A percentile compares a stretch with the other conserved stretches of the same genome.
Evolutionary conservation across 2,329 filamentous ascomycete species (phyloP).

Genomic region (Mycosphaerella sp.): DNA sequence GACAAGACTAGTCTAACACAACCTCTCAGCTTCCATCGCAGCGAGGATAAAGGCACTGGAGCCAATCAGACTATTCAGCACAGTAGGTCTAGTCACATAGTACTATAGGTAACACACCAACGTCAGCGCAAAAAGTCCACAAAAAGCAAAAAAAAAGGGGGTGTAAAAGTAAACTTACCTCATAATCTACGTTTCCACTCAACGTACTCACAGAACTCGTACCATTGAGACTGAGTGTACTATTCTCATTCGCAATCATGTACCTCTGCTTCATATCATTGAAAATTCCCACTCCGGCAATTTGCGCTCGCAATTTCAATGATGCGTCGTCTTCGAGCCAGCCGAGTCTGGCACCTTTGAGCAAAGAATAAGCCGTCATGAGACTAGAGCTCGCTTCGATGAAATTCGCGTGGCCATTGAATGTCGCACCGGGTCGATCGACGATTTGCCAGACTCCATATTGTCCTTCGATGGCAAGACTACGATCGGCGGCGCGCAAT

Average conservation of each 20-base stretch:
- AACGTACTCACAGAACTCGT: conserved; percentile 49
- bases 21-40: conserved; percentile 31
- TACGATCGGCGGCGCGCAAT: conserved; percentile 35
- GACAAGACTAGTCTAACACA: conserved; percentile 8
- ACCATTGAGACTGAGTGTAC: conserved; percentile 36
- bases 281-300: conserved; percentile 46
- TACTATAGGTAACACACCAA: conserved; percentile 30
- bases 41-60: conserved; percentile 39
- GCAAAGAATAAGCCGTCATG: conserved; percentile 51
- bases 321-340: conserved; percentile 26
- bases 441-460: conserved; percentile 54
- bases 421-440: conserved; percentile 39
- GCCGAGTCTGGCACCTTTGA: conserved; percentile 43
- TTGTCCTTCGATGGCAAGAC: conserved; percentile 12
- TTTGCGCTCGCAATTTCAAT: conserved; percentile 28
- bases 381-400: conserved; percentile 54
- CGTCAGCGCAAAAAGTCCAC: no score
- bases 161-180: conserved; percentile 34
- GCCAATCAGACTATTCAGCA: conserved; percentile 37
- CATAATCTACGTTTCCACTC: conserved; percentile 45
- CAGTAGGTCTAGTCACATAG: conserved; percentile 38
- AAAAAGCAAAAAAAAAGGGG: no score
- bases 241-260: conserved; percentile 43
- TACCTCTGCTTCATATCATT: conserved; percentile 41
- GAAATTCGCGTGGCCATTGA: conserved; percentile 46